Base-by-base conservation (phyloP, 345 rosid genomes). In the Trapa incisa region DNA sequence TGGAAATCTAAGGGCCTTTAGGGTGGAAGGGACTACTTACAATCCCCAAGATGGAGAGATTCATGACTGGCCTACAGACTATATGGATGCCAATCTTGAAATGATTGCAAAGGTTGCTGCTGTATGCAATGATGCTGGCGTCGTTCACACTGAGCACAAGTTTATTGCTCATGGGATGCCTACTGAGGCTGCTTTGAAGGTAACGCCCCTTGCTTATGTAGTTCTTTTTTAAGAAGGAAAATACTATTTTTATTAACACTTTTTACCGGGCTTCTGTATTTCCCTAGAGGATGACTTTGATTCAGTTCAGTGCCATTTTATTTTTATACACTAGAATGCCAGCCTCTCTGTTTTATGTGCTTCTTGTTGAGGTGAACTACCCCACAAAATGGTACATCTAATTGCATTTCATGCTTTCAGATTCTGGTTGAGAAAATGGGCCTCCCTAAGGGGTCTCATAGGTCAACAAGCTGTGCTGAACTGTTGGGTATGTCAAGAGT, bases 381-480 rank as follows among this genome's bases (percentile, higher is more conserved):
- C 7, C 1, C 43, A 1, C 43, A 41, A 41, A 7, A 35, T 32
- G 39, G 45, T 54, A 48, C 61, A 3, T 22, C 37, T 70, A 38
- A 41, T 41, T 13, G 41, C 41, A 29, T n/a, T 37, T 7, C 62
- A 35, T 22, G 13, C 58, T 45, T 68, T 67, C 77, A 87, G 93
- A 87, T 83, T 67, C 79, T 87, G 65, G 89, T 83, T 72, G 89
- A 87, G 80, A 85, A 87, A 76, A 87, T 87, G 92, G 89, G 89
- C n/a, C 67, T 77, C 11, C 88, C 86, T 4, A 79, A 71, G 68
- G 85, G 69, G 58, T 71, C 35, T 66, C 14, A 64, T 36, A 68
- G 38, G 56, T 54, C 60, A 54, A 6, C 60, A 54, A 54, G 11
- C 60, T 37, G 72, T 66, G 65, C 35, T 68, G 80, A 76, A 54